Percentiles rank a stretch among this genome's conserved stretches.
phyloP scores from a whole-genome alignment of 257 asterid species.

The Solanum medicagineum region DNA sequence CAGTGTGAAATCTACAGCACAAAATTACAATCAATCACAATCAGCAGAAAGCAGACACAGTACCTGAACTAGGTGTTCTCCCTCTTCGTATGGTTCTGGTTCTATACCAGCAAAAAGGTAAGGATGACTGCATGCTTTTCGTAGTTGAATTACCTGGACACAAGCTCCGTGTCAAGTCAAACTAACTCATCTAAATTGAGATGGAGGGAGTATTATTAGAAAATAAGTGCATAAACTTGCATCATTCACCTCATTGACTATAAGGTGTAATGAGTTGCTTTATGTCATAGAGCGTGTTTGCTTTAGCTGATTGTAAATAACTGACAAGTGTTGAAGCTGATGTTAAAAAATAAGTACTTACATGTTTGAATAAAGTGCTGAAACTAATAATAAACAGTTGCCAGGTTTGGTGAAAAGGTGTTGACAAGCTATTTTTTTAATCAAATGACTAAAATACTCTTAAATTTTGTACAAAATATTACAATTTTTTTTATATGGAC shows the following conservation, averaged over 20 bases:
- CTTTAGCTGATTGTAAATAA: background rate
- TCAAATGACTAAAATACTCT: background rate
- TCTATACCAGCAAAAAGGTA: slow-evolving; percentile 95
- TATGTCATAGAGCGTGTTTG: background rate
- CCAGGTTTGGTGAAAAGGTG: background rate
- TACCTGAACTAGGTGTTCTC: slow-evolving; percentile 97
- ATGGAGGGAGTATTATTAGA: background rate
- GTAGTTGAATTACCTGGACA: slow-evolving; percentile 78
- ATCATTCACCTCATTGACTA: background rate
- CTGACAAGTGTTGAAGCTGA: background rate
- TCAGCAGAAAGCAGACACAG: slow-evolving; percentile 1
- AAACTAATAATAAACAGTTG: background rate
- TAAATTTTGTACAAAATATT: background rate
- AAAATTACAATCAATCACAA: background rate
- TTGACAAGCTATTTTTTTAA: background rate
- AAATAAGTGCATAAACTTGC: background rate
- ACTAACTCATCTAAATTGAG: too few species aligned
- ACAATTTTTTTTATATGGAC: too few species aligned
- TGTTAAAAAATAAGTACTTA: background rate
- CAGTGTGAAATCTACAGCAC: background rate
- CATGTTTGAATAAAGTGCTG: background rate
- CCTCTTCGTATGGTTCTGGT: slow-evolving; percentile 98
- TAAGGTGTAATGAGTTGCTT: background rate
- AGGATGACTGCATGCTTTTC: slow-evolving; percentile 97
- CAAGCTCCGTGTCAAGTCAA: background rate